Percentiles rank a stretch among this genome's conserved stretches.
Conservation (phyloP, 192 early-diverging fungal species). For the Coemansia sp. region DNA sequence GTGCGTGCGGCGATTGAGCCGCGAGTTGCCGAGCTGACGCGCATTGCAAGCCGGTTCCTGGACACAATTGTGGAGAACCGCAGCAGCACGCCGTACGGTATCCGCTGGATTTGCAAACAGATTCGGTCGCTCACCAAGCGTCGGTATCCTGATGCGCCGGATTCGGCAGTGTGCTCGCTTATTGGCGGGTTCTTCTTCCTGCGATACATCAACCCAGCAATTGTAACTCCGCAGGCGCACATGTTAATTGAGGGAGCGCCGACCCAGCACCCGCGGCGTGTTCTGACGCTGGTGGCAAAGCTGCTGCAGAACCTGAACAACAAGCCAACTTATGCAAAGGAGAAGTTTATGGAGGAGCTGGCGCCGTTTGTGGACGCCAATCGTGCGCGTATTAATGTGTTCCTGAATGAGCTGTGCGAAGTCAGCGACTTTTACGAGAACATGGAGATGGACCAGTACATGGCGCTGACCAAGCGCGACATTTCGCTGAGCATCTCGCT, state of each 20-base stretch:
- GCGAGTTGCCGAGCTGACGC: slow-evolving; percentile 76
- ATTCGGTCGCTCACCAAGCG: slow-evolving; percentile 89
- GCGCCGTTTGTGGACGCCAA: slow-evolving; percentile 90
- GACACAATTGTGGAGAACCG: slow-evolving; percentile 80
- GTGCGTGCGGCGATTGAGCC: slow-evolving; percentile 85
- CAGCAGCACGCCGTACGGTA: slow-evolving; percentile 90
- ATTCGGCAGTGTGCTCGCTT: slow-evolving; percentile 85
- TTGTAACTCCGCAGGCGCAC: slow-evolving; percentile 94
- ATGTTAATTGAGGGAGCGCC: slow-evolving; percentile 86
- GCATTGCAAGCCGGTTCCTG: slow-evolving; percentile 83
- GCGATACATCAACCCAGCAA: slow-evolving; percentile 96
- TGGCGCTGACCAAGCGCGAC: slow-evolving; percentile 91
- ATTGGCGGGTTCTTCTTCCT: slow-evolving; percentile 98
- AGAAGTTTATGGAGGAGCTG: slow-evolving; percentile 85
- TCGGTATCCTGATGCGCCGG: slow-evolving; percentile 88
- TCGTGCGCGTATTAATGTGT: slow-evolving; percentile 79
- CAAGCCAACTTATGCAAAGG: slow-evolving; percentile 88
- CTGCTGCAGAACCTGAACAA: slow-evolving; percentile 94
- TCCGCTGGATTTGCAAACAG: slow-evolving; percentile 98
- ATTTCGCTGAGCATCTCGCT: slow-evolving; percentile 84
- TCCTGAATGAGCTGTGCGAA: slow-evolving; percentile 91
- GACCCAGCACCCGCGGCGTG: slow-evolving; percentile 75
- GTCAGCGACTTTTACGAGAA: slow-evolving; percentile 94
- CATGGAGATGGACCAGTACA: slow-evolving; percentile 98
- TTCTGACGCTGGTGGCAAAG: slow-evolving; percentile 91